Evolutionary conservation across 148 eudicot genomes (phyloP).

Genomic region (Drosera capensis): DNA sequence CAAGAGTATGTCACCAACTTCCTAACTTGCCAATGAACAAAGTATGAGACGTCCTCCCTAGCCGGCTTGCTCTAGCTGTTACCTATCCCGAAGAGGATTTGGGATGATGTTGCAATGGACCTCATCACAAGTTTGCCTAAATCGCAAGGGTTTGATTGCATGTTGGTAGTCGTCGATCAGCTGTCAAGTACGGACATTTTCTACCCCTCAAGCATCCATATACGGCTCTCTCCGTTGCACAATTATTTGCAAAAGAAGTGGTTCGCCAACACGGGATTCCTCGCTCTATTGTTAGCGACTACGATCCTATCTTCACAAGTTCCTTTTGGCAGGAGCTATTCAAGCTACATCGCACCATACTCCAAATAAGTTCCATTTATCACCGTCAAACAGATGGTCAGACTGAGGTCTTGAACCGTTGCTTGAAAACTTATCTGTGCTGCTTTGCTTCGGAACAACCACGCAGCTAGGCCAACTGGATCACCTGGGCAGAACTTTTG

Average conservation of each 20-base stretch:
- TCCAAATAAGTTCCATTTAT: background rate
- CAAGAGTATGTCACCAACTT: background rate
- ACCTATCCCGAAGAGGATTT: too few species aligned
- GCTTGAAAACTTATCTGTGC: background rate
- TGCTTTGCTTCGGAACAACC: background rate
- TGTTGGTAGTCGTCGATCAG: background rate
- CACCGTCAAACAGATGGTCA: background rate
- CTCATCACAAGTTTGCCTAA: too few species aligned
- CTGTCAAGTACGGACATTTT: too few species aligned
- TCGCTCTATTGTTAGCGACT: too few species aligned
- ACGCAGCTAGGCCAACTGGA: background rate
- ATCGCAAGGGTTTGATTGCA: too few species aligned
- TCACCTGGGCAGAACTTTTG: background rate
- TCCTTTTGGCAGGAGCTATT: background rate
- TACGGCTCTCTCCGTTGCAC: background rate
- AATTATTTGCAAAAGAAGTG: too few species aligned
- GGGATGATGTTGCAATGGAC: background rate
- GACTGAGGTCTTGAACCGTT: background rate
- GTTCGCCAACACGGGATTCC: too few species aligned
- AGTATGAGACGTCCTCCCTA: background rate
- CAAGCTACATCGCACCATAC: background rate
- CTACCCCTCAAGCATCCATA: background rate
- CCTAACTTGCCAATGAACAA: too few species aligned
- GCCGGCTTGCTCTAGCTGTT: conserved; percentile 3
- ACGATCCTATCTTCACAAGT: too few species aligned